A percentile compares a stretch with the other conserved stretches of the same genome.
phyloP scores from a whole-genome alignment of 257 asterid genomes.

The Coffea canephora region DNA sequence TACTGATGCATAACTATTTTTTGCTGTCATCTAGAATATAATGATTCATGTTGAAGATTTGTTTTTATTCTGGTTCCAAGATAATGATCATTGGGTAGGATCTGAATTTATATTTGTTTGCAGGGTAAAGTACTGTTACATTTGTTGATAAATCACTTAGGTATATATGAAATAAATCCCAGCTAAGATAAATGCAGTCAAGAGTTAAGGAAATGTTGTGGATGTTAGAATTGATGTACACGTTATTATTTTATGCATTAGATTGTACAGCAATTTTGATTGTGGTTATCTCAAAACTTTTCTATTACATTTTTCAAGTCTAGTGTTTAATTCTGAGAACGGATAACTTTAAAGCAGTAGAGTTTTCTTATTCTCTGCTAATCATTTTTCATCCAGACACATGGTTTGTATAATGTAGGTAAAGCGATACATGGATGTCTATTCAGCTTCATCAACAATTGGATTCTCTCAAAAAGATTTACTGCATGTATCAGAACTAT shows the following conservation, averaged over 20 bases:
- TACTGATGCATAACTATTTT: not conserved
- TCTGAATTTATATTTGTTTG: not conserved
- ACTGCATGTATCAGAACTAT: slow-evolving; percentile 59
- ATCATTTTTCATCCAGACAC: slow-evolving; percentile 15
- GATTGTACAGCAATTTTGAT: not conserved
- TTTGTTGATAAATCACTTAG: not conserved
- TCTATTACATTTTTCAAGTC: not conserved
- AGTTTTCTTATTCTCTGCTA: slow-evolving; percentile 1
- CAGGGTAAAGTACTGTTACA: too few relatives aligned
- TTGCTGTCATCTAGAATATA: not conserved
- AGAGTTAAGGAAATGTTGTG: not conserved
- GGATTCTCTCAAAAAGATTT: slow-evolving; percentile 91
- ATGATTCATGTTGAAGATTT: not conserved
- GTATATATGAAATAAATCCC: not conserved
- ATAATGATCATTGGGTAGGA: too few relatives aligned
- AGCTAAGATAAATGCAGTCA: not conserved
- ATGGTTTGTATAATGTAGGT: slow-evolving; percentile 58
- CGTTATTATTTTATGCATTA: not conserved
- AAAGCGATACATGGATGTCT: slow-evolving; percentile 89
- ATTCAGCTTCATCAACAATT: slow-evolving; percentile 84
- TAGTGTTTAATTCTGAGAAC: not conserved
- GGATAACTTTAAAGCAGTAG: not conserved
- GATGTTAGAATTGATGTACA: not conserved
- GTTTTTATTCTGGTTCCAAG: not conserved
- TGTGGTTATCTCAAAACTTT: not conserved